Base-by-base conservation (phyloP, 83 land plant species). In the Picea mariana region DNA sequence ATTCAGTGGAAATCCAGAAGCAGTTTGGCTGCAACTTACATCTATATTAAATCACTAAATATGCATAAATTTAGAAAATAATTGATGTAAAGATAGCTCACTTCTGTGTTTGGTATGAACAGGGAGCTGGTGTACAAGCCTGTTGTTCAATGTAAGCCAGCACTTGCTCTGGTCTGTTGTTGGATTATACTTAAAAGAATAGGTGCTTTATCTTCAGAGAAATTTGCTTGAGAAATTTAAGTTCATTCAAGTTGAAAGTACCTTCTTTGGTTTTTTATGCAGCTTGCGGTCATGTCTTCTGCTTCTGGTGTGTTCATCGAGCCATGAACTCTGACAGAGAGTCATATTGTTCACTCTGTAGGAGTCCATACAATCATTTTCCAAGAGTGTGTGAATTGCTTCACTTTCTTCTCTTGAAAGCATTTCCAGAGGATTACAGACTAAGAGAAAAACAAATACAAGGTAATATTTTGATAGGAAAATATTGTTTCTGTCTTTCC, bases 81-180 rank as follows among this genome's bases (percentile, higher is more conserved):
- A 42, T 42, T 42, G 3, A 42, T 42, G 44, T 42, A 42, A 42
- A 42, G 44, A 42, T 42, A 42, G 0, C 44, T 42, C 44, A 42
- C 44, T 42, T 42, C 44, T 42, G 44, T 1, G 44, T 42, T 42
- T 42, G 44, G 44, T 42, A 42, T 42, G 44, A 42, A 81, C 90
- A 92, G 95, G 83, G 99, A 96, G 44, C 86, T 96, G 27, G 90
- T 89, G 2, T 94, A 93, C 94, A 96, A 96, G 83, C 99, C 99
- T 17, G 81, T 93, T 42, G 94, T 87, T 34, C 80, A 86, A 67
- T 81, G 83, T 84, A 42, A 27, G 52, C n/a, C 61, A 18, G 60
- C 55, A 27, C 34, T 58, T 23, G 9, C 31, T 13, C 27, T 26
- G 26, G 26, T 87, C 26, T 87, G 85, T 17, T 80, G 88, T 87